Evolutionary conservation across 805 yeast genomes (phyloP).

Genomic region (Saccharomyces jurei): DNA sequence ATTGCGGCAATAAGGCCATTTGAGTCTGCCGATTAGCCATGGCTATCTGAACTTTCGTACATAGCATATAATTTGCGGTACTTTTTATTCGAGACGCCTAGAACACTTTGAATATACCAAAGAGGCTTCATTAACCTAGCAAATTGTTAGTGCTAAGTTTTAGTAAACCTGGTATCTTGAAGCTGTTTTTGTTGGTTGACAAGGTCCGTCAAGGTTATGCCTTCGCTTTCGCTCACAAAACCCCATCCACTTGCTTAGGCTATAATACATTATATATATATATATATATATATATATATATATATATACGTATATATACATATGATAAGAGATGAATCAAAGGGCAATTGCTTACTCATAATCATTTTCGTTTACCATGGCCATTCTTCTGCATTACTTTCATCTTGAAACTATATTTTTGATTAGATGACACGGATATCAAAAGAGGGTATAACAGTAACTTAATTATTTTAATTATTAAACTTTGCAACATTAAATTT

Average conservation of each 20-base stretch:
- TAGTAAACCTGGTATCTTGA: background rate
- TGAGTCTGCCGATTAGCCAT: background rate
- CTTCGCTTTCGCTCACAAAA: background rate
- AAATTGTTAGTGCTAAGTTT: background rate
- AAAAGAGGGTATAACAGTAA: background rate
- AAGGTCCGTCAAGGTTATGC: background rate
- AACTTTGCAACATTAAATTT: background rate
- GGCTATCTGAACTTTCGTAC: background rate
- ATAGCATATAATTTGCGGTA: background rate
- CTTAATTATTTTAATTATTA: background rate
- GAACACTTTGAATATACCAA: background rate
- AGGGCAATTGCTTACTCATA: background rate
- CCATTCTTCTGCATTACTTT: background rate
- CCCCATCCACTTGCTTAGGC: background rate
- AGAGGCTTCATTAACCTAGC: background rate
- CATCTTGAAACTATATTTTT: background rate
- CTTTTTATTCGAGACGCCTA: background rate
- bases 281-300: background rate
- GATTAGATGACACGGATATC: background rate
- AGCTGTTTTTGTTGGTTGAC: background rate
- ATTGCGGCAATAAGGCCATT: background rate
- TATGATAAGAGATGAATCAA: background rate
- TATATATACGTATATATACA: background rate
- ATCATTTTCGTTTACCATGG: background rate
- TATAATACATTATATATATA: background rate